A percentile compares a stretch with the other conserved stretches of the same genome.
phyloP scores from a whole-genome alignment of 257 asterid species.

The Pogostemon cablin region DNA sequence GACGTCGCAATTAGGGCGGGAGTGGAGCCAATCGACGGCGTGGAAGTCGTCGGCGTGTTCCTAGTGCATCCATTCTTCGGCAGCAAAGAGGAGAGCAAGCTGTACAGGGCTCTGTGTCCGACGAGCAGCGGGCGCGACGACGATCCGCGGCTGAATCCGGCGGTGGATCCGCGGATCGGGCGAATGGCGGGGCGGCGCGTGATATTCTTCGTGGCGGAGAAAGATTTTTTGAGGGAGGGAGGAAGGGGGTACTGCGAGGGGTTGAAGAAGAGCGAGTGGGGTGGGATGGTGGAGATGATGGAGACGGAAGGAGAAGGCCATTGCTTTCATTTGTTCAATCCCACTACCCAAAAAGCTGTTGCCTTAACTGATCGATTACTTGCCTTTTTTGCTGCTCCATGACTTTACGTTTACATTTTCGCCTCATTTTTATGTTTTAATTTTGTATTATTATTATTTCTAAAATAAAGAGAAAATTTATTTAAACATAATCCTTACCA shows the following conservation, averaged over 20 bases:
- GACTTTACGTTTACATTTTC: neutral
- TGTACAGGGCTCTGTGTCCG: conserved; percentile 57
- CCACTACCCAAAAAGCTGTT: conserved; percentile 46
- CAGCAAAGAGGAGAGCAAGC: conserved; percentile 43
- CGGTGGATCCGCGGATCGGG: conserved; percentile 53
- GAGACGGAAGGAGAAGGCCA: conserved; percentile 66
- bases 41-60: conserved; percentile 44
- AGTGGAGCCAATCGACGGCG: conserved; percentile 11
- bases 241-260: conserved; percentile 54
- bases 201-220: conserved; percentile 56
- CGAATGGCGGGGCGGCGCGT: conserved; percentile 58
- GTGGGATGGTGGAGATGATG: conserved; percentile 54
- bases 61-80: conserved; percentile 63
- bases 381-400: conserved; percentile 26
- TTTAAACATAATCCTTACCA: too few species aligned
- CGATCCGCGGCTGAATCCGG: conserved; percentile 75
- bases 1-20: conserved; percentile 64
- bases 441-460: too few species aligned
- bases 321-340: conserved; percentile 54
- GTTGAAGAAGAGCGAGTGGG: conserved; percentile 72
- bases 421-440: neutral
- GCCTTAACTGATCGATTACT: conserved; percentile 45
- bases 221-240: conserved; percentile 53
- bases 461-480: too few species aligned
- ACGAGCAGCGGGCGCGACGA: conserved; percentile 50